Conservation (phyloP, 352 stramenopile genomes). For the Pythium brassicae region DNA sequence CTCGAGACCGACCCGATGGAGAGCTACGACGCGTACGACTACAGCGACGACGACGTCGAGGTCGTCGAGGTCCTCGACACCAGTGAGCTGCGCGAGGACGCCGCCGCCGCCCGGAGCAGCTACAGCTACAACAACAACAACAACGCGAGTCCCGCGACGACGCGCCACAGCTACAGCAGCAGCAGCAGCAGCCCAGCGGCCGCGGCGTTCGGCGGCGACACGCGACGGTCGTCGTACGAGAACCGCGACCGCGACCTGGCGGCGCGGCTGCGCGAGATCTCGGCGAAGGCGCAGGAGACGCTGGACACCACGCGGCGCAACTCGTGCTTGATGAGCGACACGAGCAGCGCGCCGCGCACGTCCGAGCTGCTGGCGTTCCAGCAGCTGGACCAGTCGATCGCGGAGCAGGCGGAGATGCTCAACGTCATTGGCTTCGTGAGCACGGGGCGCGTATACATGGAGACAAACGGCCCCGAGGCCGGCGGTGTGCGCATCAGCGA, state of each 20-base stretch:
- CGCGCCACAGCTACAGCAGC: conserved; percentile 2
- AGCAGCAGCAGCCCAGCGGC: neutral
- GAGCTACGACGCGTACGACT: conserved; percentile 49
- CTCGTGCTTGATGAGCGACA: conserved; percentile 77
- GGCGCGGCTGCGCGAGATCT: conserved; percentile 55
- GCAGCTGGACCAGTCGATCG: conserved; percentile 68
- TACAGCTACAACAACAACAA: conserved; percentile 24
- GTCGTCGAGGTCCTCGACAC: conserved; percentile 8
- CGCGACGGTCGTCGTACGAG: conserved; percentile 33
- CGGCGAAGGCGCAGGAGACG: conserved; percentile 53
- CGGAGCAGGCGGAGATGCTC: conserved; percentile 65
- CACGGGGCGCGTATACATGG: conserved; percentile 73
- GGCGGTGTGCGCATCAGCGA: conserved; percentile 62
- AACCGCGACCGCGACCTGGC: conserved; percentile 46
- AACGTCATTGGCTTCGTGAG: conserved; percentile 76
- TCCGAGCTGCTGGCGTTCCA: conserved; percentile 65
- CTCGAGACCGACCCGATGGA: conserved; percentile 69
- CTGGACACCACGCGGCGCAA: conserved; percentile 65
- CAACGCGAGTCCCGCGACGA: neutral
- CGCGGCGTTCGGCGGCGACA: conserved; percentile 13
- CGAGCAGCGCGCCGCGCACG: conserved; percentile 51
- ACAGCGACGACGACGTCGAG: conserved; percentile 15
- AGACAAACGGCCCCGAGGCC: conserved; percentile 36
- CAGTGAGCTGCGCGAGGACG: no score
- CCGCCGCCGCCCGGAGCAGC: neutral